phyloP scores from a whole-genome alignment of 495 filamentous ascomycete genomes.

The Xylaria castorea region DNA sequence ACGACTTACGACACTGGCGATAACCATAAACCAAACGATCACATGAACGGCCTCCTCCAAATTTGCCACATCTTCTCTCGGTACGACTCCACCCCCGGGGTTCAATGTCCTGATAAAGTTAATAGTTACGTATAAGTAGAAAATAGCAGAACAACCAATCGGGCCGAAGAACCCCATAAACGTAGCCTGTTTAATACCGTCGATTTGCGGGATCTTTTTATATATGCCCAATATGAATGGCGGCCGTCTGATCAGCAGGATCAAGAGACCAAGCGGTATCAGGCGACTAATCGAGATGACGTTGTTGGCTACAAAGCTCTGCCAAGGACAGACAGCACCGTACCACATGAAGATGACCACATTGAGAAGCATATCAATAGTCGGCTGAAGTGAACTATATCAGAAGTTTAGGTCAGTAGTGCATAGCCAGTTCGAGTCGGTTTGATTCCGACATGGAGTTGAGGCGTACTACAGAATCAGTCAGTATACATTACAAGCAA shows the following conservation, averaged over 20 bases:
- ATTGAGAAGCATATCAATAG: conserved; percentile 82
- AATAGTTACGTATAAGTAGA: conserved; percentile 81
- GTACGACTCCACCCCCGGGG: conserved; percentile 58
- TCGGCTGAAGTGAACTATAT: conserved; percentile 74
- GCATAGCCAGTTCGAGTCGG: neutral
- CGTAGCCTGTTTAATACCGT: conserved; percentile 71
- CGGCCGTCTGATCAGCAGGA: conserved; percentile 79
- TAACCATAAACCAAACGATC: conserved; percentile 85
- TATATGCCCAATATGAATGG: conserved; percentile 78
- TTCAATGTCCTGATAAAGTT: conserved; percentile 68
- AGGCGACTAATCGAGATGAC: conserved; percentile 81
- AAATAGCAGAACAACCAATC: conserved; percentile 91
- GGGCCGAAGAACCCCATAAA: conserved; percentile 95
- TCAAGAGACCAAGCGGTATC: conserved; percentile 77
- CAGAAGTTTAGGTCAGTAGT: conserved; percentile 3
- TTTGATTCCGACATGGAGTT: neutral
- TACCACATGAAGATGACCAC: conserved; percentile 88
- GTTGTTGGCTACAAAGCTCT: conserved; percentile 66
- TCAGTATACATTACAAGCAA: conserved; percentile 10
- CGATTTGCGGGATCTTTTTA: conserved; percentile 72
- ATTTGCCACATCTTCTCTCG: conserved; percentile 69
- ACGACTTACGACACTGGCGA: conserved; percentile 81
- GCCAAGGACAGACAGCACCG: conserved; percentile 87
- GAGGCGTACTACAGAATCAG: conserved; percentile 13
- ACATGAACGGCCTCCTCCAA: conserved; percentile 70